A percentile compares a stretch with the other conserved stretches of the same genome.
Conservation (phyloP, 768 basidiomycete genomes). For the Pulveroboletus frians region DNA sequence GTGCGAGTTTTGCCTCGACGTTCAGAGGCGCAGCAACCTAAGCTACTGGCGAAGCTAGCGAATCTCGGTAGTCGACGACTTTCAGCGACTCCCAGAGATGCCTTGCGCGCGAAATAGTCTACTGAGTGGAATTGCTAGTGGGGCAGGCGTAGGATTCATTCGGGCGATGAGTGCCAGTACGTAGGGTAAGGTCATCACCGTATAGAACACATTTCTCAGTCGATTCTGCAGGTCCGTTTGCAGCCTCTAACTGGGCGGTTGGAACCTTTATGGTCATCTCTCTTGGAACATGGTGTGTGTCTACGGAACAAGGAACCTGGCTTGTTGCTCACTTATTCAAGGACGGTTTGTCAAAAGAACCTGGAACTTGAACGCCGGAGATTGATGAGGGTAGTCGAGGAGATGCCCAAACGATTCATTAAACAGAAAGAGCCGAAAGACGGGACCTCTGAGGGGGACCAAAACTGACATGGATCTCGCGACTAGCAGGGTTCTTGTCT, state of each 20-base stretch:
- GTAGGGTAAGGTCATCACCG: constrained; percentile 22
- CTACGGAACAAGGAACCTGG: constrained; percentile 1
- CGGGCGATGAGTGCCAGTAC: constrained; percentile 61
- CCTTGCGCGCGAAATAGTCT: constrained; percentile 76
- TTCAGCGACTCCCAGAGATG: constrained; percentile 58
- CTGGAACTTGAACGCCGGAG: constrained; percentile 49
- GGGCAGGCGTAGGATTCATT: constrained; percentile 70
- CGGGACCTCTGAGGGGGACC: constrained; percentile 9
- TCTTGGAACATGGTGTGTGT: constrained; percentile 60
- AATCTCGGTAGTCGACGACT: constrained; percentile 46
- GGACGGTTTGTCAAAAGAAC: constrained; percentile 61
- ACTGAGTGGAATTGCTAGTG: constrained; percentile 74
- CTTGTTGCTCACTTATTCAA: constrained; percentile 25
- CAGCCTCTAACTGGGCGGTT: constrained; percentile 76
- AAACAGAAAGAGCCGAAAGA: constrained; percentile 38
- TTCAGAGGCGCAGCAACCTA: background rate
- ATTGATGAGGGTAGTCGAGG: constrained; percentile 54
- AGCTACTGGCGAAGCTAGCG: constrained; percentile 38
- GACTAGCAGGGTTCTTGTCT: background rate
- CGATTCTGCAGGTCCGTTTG: constrained; percentile 41
- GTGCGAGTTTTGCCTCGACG: constrained; percentile 10
- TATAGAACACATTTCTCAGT: constrained; percentile 4
- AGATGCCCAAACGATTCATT: constrained; percentile 51
- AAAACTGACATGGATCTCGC: background rate
- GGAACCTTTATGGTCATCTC: constrained; percentile 68